Percentiles rank a stretch among this genome's conserved stretches.
phyloP scores from a whole-genome alignment of 1,284 basidiomycete species.

The Caloboletus firmus region DNA sequence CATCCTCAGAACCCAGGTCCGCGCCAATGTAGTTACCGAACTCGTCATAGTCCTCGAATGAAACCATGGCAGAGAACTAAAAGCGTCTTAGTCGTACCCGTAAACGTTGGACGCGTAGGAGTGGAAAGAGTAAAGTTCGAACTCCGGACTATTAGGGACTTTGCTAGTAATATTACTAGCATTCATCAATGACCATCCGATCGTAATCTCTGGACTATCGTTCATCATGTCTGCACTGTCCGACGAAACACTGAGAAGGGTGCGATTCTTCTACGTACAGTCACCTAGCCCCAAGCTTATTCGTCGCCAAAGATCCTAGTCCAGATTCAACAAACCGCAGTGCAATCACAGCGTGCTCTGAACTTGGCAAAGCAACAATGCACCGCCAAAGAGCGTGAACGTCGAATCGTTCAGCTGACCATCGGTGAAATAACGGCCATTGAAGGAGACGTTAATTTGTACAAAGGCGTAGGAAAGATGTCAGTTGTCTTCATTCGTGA shows the following conservation, averaged over 20 bases:
- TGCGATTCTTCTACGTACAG: conserved; percentile 29
- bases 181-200: conserved; percentile 13
- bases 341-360: conserved; percentile 77
- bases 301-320: conserved; percentile 68
- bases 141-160: conserved; percentile 31
- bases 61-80: conserved; percentile 54
- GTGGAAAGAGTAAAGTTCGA: conserved; percentile 31
- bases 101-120: conserved; percentile 21
- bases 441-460: conserved; percentile 71
- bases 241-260: conserved; percentile 86
- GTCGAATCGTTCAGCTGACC: conserved; percentile 84
- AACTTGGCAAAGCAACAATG: conserved; percentile 73
- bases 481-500: conserved; percentile 39
- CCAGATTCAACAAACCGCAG: conserved; percentile 85
- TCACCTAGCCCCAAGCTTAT: conserved; percentile 8
- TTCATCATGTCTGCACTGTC: conserved; percentile 53
- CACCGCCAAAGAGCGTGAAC: conserved; percentile 78
- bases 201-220: not conserved
- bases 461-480: conserved; percentile 93
- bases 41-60: conserved; percentile 85
- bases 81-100: conserved; percentile 4
- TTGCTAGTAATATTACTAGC: not conserved
- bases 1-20: conserved; percentile 86
- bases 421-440: conserved; percentile 71
- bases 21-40: conserved; percentile 97